These are phyloP conservation scores for Cymodocea nodosa DNA, from an alignment of 116 monocot species.

Conservation along the genomic window DNA sequence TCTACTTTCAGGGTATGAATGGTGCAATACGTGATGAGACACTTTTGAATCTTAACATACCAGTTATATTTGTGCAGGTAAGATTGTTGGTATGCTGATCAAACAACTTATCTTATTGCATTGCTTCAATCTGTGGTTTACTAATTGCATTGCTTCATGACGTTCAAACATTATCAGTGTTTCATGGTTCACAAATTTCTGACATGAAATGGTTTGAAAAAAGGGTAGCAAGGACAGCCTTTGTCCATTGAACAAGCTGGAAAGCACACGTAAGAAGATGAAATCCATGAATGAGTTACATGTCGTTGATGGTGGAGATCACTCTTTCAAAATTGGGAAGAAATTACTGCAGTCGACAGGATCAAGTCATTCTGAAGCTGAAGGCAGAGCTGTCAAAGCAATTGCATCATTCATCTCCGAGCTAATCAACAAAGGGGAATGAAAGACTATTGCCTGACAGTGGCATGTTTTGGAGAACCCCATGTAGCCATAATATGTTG, in stretches of 20 bases:
- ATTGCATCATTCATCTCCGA: conserved; percentile 10
- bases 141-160: no score
- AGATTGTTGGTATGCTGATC: neutral
- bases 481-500: no score
- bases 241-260: conserved; percentile 66
- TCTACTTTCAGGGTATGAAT: conserved; percentile 45
- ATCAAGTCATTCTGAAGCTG: conserved; percentile 47
- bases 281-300: conserved; percentile 47
- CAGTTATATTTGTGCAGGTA: conserved; percentile 88
- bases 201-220: neutral
- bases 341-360: conserved; percentile 47
- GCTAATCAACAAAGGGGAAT: neutral
- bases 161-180: neutral
- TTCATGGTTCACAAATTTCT: neutral
- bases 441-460: neutral
- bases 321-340: conserved; percentile 91
- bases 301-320: conserved; percentile 78
- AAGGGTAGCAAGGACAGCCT: conserved; percentile 80
- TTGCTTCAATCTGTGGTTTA: neutral
- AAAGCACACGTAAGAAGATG: conserved; percentile 59
- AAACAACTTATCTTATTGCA: neutral
- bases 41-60: conserved; percentile 51
- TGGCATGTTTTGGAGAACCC: no score
- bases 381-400: conserved; percentile 40
- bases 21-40: conserved; percentile 69